Evolutionary conservation across 2,329 filamentous ascomycete species (phyloP).

Genomic region (Orbilia javanica): DNA sequence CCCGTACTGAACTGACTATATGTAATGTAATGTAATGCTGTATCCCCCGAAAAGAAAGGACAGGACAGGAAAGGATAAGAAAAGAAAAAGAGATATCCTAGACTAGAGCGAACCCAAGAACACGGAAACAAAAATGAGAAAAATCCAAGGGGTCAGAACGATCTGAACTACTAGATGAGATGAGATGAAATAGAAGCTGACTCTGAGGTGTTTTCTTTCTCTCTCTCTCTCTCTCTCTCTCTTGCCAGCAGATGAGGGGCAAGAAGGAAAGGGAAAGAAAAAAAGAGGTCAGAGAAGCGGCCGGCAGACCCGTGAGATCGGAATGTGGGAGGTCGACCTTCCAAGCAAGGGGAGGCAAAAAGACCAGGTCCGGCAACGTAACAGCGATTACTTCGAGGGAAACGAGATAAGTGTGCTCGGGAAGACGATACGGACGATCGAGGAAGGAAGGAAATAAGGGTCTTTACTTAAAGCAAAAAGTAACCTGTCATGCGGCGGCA

Average conservation of each 20-base stretch:
- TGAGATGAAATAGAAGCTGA: conserved; percentile 33
- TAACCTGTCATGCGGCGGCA: conserved; percentile 7
- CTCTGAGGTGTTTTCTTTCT: conserved; percentile 35
- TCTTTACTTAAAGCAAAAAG: conserved; percentile 1
- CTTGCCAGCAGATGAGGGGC: conserved; percentile 45
- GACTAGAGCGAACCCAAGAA: conserved; percentile 46
- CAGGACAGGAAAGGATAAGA: neutral
- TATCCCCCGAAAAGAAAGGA: conserved; percentile 21
- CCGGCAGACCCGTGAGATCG: conserved; percentile 56
- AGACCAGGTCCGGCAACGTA: conserved; percentile 33
- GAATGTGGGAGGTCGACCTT: conserved; percentile 47
- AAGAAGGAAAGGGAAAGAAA: too few relatives aligned
- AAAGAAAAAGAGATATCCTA: conserved; percentile 37
- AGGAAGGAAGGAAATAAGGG: conserved; percentile 50
- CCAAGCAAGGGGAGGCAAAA: conserved; percentile 38
- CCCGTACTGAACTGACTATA: neutral
- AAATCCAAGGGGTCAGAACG: conserved; percentile 23
- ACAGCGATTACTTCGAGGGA: conserved; percentile 45
- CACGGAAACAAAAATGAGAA: conserved; percentile 27
- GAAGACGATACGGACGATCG: conserved; percentile 42
- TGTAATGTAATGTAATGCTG: conserved; percentile 8
- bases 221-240: too few relatives aligned
- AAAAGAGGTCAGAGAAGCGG: conserved; percentile 32
- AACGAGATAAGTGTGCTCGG: conserved; percentile 52
- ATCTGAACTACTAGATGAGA: conserved; percentile 56